Base-by-base conservation (phyloP, 345 rosid species). In the Populus pruinosa region DNA sequence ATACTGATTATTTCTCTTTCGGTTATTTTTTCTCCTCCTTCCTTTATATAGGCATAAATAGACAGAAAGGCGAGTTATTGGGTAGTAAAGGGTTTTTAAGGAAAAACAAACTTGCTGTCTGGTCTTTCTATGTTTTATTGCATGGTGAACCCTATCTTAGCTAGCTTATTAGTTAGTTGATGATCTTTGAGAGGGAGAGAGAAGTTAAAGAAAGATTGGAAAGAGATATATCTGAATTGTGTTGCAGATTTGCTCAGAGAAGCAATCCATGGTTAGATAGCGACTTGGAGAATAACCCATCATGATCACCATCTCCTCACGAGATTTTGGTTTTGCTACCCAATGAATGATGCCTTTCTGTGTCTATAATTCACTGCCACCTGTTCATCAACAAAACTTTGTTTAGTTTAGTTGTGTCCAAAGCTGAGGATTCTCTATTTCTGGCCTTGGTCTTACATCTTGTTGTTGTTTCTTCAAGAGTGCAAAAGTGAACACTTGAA, bases 211-310 rank as follows among this genome's bases (percentile, higher is more conserved):
- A 47, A 36, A 67, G 78, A 36, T 49, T 8, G 65, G 33, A 88
- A 77, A 82, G 77, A 81, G 75, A 83, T 73, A 23, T 72, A 86
- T 85, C 86, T 85, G 83, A 78, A 79, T 79, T 82, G 44, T 61
- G 80, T 78, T 70, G 73, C 86, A 85, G 87, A 78, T 75, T 76
- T 83, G 71, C 81, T 79, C 86, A 84, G 87, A 85, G 77, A 81
- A 83, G 84, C 78, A 79, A 88, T 84, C 87, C 87, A 84, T 83
- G 85, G 83, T 76, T 79, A 79, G 91, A 90, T 81, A 88, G 92
- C 67, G 93, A 89, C 90, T 85, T 82, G 82, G 86, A 89, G 94
- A 91, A 90, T 85, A 92, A 90, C 69, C 85, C 87, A 85, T 91
- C 93, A 85, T 87, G 80, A 71, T 71, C 85, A 83, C 87, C 86